Evolutionary conservation across 2,329 filamentous ascomycete species (phyloP).

Genomic region (Aspergillus japonicus): DNA sequence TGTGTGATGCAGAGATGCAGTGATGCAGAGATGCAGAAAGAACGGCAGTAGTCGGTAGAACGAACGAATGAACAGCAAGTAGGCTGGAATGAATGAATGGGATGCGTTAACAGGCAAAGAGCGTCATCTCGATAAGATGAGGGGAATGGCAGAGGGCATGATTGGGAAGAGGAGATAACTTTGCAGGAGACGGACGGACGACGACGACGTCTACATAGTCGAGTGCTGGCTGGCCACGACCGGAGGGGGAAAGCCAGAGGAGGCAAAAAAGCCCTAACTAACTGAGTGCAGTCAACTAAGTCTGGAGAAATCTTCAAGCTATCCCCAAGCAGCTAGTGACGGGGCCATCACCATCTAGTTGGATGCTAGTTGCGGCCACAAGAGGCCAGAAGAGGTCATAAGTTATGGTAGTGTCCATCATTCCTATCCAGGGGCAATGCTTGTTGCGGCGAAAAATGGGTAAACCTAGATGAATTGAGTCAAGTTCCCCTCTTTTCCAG

Average conservation of each 20-base stretch:
- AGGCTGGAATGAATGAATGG: background rate
- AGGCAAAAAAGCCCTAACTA: too few relatives aligned
- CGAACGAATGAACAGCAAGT: background rate
- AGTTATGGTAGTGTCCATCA: background rate
- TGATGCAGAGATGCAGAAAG: background rate
- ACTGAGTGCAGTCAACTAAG: background rate
- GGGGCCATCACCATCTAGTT: background rate
- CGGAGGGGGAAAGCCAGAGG: too few relatives aligned
- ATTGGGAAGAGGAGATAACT: background rate
- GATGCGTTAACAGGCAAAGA: background rate
- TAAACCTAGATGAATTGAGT: too few relatives aligned
- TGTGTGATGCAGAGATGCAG: background rate
- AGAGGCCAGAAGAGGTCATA: background rate
- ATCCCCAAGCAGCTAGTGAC: background rate
- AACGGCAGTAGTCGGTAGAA: background rate
- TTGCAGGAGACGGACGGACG: background rate
- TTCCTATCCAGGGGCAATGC: background rate
- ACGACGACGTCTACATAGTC: background rate
- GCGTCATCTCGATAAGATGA: background rate
- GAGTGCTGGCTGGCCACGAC: too few relatives aligned
- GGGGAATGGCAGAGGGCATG: background rate
- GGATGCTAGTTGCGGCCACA: background rate
- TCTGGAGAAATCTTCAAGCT: background rate
- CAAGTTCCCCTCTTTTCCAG: background rate
- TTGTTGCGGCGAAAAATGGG: background rate